Evolutionary conservation across 176 grass and related monocot species (phyloP).

Genomic region (Carex scoparia): DNA sequence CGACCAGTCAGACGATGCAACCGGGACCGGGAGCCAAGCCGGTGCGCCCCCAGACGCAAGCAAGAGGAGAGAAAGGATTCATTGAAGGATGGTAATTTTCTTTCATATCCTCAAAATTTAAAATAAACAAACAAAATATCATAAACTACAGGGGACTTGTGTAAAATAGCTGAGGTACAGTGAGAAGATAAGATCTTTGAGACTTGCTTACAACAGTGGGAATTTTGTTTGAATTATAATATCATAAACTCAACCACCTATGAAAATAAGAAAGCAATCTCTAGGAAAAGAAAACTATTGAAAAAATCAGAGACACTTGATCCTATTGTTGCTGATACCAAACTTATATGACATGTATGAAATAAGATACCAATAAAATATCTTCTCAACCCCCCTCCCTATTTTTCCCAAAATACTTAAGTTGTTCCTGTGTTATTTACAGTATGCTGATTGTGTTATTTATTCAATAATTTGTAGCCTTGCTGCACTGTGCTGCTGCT

Average conservation of each 20-base stretch:
- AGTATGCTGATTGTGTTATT: neutral
- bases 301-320: neutral
- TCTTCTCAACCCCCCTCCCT: neutral
- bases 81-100: conserved; percentile 72
- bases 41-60: conserved; percentile 22
- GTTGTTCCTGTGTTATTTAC: neutral
- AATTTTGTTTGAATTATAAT: neutral
- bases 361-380: neutral
- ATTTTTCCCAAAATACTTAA: neutral
- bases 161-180: neutral
- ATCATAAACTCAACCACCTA: neutral
- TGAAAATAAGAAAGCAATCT: neutral
- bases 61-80: conserved; percentile 69
- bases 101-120: neutral
- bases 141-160: neutral
- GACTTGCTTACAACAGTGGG: neutral
- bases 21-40: conserved; percentile 35
- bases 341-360: neutral
- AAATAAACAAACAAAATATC: neutral
- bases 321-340: neutral
- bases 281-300: neutral
- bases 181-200: neutral
- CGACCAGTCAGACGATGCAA: conserved; percentile 36
- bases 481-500: conserved; percentile 82
- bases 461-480: conserved; percentile 35